These are phyloP conservation scores for Plasmodium reichenowi DNA, from an alignment of 169 alveolate species.

Conservation along the genomic window DNA sequence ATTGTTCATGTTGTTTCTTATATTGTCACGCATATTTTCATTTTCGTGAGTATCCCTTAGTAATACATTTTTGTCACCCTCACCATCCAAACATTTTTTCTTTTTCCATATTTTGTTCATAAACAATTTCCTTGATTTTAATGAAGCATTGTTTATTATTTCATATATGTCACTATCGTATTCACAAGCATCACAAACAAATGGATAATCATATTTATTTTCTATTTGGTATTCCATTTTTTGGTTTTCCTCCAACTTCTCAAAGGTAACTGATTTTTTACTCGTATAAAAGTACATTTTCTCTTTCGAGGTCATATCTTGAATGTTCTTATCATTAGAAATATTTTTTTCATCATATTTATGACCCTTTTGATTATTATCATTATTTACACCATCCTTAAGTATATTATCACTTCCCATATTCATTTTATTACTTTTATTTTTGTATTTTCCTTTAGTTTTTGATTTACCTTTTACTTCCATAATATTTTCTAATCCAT, in stretches of 20 bases:
- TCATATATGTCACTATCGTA: slow-evolving; percentile 23
- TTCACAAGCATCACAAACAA: not conserved
- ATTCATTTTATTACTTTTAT: not conserved
- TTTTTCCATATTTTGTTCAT: slow-evolving; percentile 41
- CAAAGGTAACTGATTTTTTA: slow-evolving; percentile 75
- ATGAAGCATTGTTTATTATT: slow-evolving; percentile 62
- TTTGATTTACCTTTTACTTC: not conserved
- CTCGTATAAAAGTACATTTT: slow-evolving; percentile 19
- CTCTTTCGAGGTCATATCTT: not conserved
- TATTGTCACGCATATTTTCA: too few species aligned
- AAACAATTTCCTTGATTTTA: slow-evolving; percentile 62
- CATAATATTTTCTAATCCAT: slow-evolving; percentile 4
- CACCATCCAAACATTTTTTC: slow-evolving; percentile 3
- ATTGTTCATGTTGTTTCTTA: too few species aligned
- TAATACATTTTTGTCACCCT: too few species aligned
- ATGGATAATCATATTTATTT: slow-evolving; percentile 6
- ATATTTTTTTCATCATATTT: not conserved
- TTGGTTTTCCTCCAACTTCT: slow-evolving; percentile 43
- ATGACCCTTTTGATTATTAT: not conserved
- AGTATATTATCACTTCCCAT: not conserved
- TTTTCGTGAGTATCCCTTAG: too few species aligned
- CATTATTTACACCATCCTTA: not conserved
- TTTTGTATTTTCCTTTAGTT: not conserved
- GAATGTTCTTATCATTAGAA: not conserved
- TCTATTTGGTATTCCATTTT: slow-evolving; percentile 1